These are phyloP conservation scores for Xylaria venustula DNA, from an alignment of 495 filamentous ascomycete species.

Conservation along the genomic window DNA sequence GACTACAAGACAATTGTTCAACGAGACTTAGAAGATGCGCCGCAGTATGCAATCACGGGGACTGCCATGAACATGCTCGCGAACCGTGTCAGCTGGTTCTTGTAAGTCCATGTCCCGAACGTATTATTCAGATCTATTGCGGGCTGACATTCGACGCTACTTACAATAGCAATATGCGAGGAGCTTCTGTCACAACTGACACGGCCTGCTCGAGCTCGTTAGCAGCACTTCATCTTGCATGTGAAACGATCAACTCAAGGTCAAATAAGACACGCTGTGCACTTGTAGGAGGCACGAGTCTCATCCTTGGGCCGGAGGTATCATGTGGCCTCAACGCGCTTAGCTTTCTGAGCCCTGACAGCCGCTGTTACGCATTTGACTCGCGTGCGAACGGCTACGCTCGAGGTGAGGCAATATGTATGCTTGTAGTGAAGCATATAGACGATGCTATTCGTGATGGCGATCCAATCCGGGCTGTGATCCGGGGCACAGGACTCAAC, in stretches of 20 bases:
- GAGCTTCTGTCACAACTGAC: constrained; percentile 22
- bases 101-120: constrained; percentile 23
- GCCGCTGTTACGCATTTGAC: constrained; percentile 53
- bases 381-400: constrained; percentile 56
- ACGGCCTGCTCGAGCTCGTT: constrained; percentile 53
- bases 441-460: constrained; percentile 41
- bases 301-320: constrained; percentile 44
- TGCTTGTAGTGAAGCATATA: constrained; percentile 52
- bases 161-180: background rate
- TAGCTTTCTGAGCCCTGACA: constrained; percentile 31
- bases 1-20: constrained; percentile 55
- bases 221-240: constrained; percentile 54
- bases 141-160: too few species aligned
- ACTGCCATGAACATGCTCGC: constrained; percentile 40
- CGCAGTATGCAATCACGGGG: constrained; percentile 36
- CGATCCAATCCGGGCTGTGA: constrained; percentile 54
- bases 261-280: constrained; percentile 25
- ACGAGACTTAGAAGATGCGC: constrained; percentile 6
- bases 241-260: constrained; percentile 62
- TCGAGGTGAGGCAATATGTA: constrained; percentile 54
- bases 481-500: constrained; percentile 47
- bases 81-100: constrained; percentile 47
- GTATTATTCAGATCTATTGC: too few species aligned
- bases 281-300: constrained; percentile 42
- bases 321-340: constrained; percentile 8